Evolutionary conservation across 306 rosid species (phyloP).

Genomic region (Cucurbita ficifolia): DNA sequence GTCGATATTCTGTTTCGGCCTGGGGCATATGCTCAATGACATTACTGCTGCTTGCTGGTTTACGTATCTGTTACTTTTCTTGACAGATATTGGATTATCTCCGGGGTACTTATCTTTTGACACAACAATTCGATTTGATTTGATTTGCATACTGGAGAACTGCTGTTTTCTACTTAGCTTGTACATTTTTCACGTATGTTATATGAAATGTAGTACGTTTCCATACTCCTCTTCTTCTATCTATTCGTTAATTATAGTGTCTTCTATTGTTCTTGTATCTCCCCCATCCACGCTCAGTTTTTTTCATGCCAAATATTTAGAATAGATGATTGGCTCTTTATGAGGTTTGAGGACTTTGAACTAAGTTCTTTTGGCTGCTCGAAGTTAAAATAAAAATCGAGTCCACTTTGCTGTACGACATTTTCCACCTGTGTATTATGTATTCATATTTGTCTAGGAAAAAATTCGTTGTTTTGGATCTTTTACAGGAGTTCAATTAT

Average conservation of each 20-base stretch:
- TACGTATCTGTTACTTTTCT: slow-evolving; percentile 73
- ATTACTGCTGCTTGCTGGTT: slow-evolving; percentile 96
- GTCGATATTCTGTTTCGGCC: slow-evolving; percentile 63
- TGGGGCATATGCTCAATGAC: slow-evolving; percentile 98
- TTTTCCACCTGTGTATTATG: not conserved
- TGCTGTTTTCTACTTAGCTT: not conserved
- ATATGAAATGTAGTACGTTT: not conserved
- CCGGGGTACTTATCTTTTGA: slow-evolving; percentile 33
- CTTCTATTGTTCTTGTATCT: not conserved
- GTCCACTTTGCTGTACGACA: not conserved
- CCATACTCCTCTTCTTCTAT: not conserved
- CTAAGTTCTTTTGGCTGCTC: not conserved
- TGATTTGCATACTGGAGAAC: not conserved
- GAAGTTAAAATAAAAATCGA: not conserved
- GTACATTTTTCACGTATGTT: not conserved
- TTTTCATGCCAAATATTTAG: not conserved
- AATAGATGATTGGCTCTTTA: not conserved
- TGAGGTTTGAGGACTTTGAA: not conserved
- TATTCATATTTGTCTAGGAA: not conserved
- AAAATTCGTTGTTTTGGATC: not conserved
- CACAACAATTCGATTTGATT: not conserved
- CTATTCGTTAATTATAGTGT: not conserved
- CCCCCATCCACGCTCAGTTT: not conserved
- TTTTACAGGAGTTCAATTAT: not conserved
- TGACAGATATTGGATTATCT: slow-evolving; percentile 81